A percentile compares a stretch with the other conserved stretches of the same genome.
These are phyloP conservation scores for Venturia oleaginea DNA, from an alignment of 2,329 filamentous ascomycete genomes.

Conservation along the genomic window DNA sequence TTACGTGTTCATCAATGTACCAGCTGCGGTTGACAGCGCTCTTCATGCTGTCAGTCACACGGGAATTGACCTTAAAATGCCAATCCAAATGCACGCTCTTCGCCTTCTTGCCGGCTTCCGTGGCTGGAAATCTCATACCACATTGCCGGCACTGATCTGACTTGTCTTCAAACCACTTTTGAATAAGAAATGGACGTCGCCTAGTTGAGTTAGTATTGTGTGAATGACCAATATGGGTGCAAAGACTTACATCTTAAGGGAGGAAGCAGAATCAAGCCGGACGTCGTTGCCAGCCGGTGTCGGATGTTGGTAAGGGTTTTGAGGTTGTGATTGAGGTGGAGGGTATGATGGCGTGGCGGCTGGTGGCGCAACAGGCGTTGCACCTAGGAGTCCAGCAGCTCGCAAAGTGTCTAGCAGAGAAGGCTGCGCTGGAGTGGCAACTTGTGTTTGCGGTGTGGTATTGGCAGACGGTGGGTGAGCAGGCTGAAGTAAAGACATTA, in stretches of 20 bases:
- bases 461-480: not conserved
- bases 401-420: conserved; percentile 5
- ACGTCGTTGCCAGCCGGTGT: conserved; percentile 8
- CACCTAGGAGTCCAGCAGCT: conserved; percentile 9
- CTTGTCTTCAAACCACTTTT: conserved; percentile 67
- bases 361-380: not conserved
- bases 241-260: conserved; percentile 13
- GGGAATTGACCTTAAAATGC: conserved; percentile 92
- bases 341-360: not conserved
- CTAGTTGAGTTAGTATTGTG: conserved; percentile 32
- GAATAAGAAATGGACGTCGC: conserved; percentile 64
- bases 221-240: not conserved
- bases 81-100: conserved; percentile 94
- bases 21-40: conserved; percentile 85
- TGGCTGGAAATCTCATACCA: conserved; percentile 24
- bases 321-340: not conserved
- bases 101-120: conserved; percentile 68
- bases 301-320: not conserved
- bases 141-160: conserved; percentile 51
- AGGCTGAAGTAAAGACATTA: conserved; percentile 2
- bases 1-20: conserved; percentile 82
- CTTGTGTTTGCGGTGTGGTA: not conserved
- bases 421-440: not conserved
- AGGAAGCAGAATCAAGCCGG: conserved; percentile 11
- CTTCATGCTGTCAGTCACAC: conserved; percentile 76